Conservation (phyloP, 257 asterid genomes). For the Przewalskia tangutica region DNA sequence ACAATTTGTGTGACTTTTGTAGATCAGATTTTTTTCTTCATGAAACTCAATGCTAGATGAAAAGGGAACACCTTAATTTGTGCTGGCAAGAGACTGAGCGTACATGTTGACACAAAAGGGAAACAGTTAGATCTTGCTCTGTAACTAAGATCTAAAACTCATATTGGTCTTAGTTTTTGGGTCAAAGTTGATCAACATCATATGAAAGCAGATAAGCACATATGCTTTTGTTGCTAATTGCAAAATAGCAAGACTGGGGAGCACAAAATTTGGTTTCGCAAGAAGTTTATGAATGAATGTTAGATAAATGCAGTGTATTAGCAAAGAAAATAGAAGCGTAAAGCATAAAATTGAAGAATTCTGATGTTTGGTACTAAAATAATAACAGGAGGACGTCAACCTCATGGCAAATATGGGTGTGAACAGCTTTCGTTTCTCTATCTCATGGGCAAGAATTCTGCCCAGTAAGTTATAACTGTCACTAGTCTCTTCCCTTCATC, state of each 20-base stretch:
- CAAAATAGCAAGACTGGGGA: background rate
- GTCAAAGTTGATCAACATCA: background rate
- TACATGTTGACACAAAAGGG: background rate
- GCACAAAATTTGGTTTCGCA: background rate
- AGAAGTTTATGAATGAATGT: background rate
- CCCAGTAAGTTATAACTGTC: slow-evolving; percentile 1
- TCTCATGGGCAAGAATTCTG: slow-evolving; percentile 17
- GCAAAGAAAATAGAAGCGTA: background rate
- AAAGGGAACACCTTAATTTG: background rate
- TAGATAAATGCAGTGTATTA: background rate
- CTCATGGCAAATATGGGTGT: slow-evolving; percentile 9
- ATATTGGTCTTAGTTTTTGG: background rate
- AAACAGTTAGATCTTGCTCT: background rate
- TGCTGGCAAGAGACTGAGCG: background rate
- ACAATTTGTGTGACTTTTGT: background rate
- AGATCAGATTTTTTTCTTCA: background rate
- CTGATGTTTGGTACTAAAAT: background rate
- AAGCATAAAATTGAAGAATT: background rate
- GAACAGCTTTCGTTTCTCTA: slow-evolving; percentile 12
- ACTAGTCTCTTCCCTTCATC: background rate
- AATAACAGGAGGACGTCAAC: slow-evolving; percentile 8
- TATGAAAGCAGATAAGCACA: background rate
- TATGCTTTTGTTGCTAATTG: background rate
- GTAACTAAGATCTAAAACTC: background rate
- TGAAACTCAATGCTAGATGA: background rate